Base-by-base conservation (phyloP, 352 stramenopile species). In the Phytophthora tentaculata region DNA sequence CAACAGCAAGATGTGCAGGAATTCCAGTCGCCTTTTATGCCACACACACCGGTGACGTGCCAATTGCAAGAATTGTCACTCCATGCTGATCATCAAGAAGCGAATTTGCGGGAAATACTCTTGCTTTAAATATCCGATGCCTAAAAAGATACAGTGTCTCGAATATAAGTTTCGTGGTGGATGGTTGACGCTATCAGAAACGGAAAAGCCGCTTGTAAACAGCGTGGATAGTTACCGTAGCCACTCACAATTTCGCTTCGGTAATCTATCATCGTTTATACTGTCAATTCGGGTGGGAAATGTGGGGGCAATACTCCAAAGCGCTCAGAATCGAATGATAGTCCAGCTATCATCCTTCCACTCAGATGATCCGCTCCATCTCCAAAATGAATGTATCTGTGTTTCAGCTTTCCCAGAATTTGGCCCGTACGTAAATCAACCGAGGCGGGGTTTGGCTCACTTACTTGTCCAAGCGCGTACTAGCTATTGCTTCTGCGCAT, bases 321-420 rank as follows among this genome's bases (percentile, higher is more conserved):
- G 7, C 48, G 22, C 16, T 52, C 47, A 6, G 32, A 57, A 23
- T 56, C 5, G n/a, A 64, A 64, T 52, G 28, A 8, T 8, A 32
- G 52, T 2, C 57, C 47, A 20, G 47, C 32, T 22, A 64, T 44
- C 57, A 64, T 64, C 24, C 56, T 47, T 5, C 56, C 56, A 23
- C 57, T 57, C 14, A 64, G 24, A 45, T 57, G 47, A 19, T 52
- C 57, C 3, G 32, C 57, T 22, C 48, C 57, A 20, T 64, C 57
- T n/a, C 57, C 35, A 20, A 51, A 64, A 22, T 53, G 47, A 3
- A 52, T 57, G 17, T 64, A 57, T 17, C 29, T 22, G 22, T 64
- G 22, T 29, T 58, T 64, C 6, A 64, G n/a, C 9, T 56, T 51
- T 3, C 47, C 57, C 17, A 64, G 47, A 12, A 47, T 64, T 35